These are phyloP conservation scores for Ogataea parapolymorpha DNA, from an alignment of 805 yeast species.

Conservation along the genomic window DNA sequence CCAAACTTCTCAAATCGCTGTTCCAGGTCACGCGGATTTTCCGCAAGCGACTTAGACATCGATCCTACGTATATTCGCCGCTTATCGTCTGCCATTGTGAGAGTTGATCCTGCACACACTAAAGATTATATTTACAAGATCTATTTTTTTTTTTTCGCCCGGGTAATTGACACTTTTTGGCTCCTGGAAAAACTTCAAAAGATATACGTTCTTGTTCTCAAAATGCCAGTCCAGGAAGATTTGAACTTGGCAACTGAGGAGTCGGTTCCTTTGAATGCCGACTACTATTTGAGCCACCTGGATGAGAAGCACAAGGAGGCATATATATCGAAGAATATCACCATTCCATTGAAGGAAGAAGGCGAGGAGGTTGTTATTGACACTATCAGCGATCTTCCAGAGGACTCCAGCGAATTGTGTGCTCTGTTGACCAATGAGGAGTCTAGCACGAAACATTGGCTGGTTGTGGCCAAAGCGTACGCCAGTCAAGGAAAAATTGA, in stretches of 20 bases:
- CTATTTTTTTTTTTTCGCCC: slow-evolving; percentile 4
- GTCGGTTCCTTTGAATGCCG: slow-evolving; percentile 23
- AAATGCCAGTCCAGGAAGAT: slow-evolving; percentile 15
- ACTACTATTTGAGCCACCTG: slow-evolving; percentile 25
- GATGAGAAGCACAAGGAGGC: slow-evolving; percentile 22
- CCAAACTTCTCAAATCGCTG: slow-evolving; percentile 66
- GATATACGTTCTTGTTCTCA: slow-evolving; percentile 3
- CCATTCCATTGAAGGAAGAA: slow-evolving; percentile 69
- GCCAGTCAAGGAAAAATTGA: slow-evolving; percentile 53
- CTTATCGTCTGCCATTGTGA: background rate
- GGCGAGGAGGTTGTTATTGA: slow-evolving; percentile 87
- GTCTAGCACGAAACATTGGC: slow-evolving; percentile 77
- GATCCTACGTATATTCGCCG: slow-evolving; percentile 60
- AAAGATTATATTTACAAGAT: background rate
- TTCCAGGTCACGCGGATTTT: slow-evolving; percentile 44
- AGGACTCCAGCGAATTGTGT: slow-evolving; percentile 81
- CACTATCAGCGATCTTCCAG: slow-evolving; percentile 77
- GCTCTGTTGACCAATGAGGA: slow-evolving; percentile 76
- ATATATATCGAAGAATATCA: slow-evolving; percentile 25
- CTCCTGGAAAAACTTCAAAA: slow-evolving; percentile 6
- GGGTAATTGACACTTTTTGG: slow-evolving; percentile 9
- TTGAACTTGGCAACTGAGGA: slow-evolving; percentile 11
- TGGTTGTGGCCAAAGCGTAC: slow-evolving; percentile 78
- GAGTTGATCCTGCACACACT: background rate
- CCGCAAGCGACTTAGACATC: slow-evolving; percentile 52